These are phyloP conservation scores for Leptographium galeiforme DNA, from an alignment of 2,329 filamentous ascomycete genomes.

Conservation along the genomic window DNA sequence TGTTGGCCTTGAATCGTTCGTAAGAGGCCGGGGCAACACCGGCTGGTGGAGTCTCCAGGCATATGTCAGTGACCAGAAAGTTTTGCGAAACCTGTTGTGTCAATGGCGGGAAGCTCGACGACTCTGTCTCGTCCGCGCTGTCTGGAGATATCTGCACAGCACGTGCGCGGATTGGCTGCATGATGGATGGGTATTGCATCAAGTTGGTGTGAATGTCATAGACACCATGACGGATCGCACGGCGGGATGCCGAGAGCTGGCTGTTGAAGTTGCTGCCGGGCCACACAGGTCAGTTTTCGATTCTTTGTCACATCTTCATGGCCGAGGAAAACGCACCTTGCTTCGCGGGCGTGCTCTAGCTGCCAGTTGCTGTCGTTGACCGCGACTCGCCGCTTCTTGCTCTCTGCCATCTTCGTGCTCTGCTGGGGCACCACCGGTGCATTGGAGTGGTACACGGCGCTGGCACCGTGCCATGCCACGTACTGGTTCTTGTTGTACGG, in stretches of 20 bases:
- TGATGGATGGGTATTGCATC: constrained; percentile 75
- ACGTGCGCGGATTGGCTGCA: constrained; percentile 78
- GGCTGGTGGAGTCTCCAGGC: constrained; percentile 36
- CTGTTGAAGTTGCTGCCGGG: constrained; percentile 73
- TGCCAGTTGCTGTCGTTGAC: constrained; percentile 96
- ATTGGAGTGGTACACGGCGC: constrained; percentile 82
- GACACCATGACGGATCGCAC: constrained; percentile 57
- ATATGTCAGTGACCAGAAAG: constrained; percentile 41
- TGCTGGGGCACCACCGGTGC: constrained; percentile 63
- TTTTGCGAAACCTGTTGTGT: constrained; percentile 38
- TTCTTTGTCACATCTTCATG: neutral
- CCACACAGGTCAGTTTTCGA: neutral
- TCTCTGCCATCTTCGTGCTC: constrained; percentile 58
- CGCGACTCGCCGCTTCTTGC: constrained; percentile 73
- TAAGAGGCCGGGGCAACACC: constrained; percentile 33
- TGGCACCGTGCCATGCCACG: constrained; percentile 95
- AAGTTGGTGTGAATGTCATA: constrained; percentile 92
- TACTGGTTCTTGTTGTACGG: constrained; percentile 99
- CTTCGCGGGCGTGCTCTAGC: constrained; percentile 81
- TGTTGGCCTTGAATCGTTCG: constrained; percentile 25
- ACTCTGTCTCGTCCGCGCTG: constrained; percentile 13
- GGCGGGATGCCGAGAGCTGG: constrained; percentile 53
- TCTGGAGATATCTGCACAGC: constrained; percentile 55
- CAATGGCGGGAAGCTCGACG: constrained; percentile 32
- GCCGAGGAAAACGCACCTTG: constrained; percentile 47